Conservation (phyloP, 2,329 filamentous ascomycete species). For the Diplodia sapinea region DNA sequence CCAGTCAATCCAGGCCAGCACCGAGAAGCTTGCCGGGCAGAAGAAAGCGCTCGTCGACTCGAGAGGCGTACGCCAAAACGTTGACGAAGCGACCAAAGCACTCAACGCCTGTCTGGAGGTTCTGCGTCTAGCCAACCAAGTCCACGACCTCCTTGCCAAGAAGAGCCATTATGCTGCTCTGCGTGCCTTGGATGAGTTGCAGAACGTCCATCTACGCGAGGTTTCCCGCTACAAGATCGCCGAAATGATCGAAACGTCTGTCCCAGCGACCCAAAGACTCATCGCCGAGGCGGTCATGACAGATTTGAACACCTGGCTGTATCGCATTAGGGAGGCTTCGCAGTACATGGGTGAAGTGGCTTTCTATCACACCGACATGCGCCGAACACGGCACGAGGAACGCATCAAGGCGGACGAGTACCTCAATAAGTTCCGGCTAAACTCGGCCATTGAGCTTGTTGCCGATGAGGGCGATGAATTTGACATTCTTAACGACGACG, state of each 20-base stretch:
- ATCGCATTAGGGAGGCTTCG: slow-evolving; percentile 90
- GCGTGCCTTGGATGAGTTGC: slow-evolving; percentile 90
- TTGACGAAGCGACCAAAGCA: slow-evolving; percentile 87
- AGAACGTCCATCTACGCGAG: slow-evolving; percentile 94
- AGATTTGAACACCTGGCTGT: slow-evolving; percentile 96
- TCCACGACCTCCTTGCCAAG: slow-evolving; percentile 86
- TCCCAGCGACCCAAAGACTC: slow-evolving; percentile 87
- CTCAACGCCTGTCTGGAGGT: slow-evolving; percentile 92
- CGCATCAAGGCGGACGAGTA: slow-evolving; percentile 77
- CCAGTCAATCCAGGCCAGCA: slow-evolving; percentile 92
- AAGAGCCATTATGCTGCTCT: slow-evolving; percentile 96
- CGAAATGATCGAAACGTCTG: slow-evolving; percentile 93
- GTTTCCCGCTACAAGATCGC: slow-evolving; percentile 94
- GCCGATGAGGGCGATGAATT: slow-evolving; percentile 96
- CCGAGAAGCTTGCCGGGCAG: slow-evolving; percentile 90
- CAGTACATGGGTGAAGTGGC: slow-evolving; percentile 96
- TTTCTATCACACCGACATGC: slow-evolving; percentile 92
- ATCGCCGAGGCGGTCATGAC: slow-evolving; percentile 98
- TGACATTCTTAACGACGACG: slow-evolving; percentile 90
- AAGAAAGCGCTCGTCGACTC: slow-evolving; percentile 95
- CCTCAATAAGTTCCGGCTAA: slow-evolving; percentile 83
- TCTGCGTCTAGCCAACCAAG: slow-evolving; percentile 87
- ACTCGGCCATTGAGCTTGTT: slow-evolving; percentile 93
- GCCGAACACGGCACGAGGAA: slow-evolving; percentile 81
- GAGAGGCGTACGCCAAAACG: slow-evolving; percentile 89